Base-by-base conservation (phyloP, 176 grass and related monocot genomes). In the Zoysia japonica region DNA sequence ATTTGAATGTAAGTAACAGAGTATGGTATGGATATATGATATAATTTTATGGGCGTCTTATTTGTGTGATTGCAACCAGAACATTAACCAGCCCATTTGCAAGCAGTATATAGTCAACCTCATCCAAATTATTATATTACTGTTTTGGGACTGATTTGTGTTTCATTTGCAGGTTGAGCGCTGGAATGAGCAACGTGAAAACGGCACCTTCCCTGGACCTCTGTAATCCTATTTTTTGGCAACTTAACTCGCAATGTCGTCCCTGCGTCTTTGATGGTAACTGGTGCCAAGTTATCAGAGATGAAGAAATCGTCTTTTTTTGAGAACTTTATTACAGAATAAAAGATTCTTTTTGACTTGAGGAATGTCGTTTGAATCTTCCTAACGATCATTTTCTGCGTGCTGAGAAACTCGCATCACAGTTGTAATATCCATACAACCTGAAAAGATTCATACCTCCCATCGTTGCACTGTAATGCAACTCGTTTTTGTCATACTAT, bases 161-260 rank as follows among this genome's bases (percentile, higher is more conserved):
- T 67, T 68, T 80, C 54, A 37, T 87, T 42, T 75, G 59, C 81
- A 97, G 94, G 82, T 97, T 55, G 94, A 97, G 3, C 92, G 91
- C 66, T 97, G 94, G 94, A 92, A 97, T 6, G 94, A 97, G 83
- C 94, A 97, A 76, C 83, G 91, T 13, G 91, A 83, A 87, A 97
- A 97, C 3, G 94, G 94, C 43, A 92, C 94, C 54, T 97, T 97
- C 84, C 93, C 91, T 28, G 28, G 94, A 47, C 94, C 91, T 77
- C 73, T 90, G 63, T 93, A 91, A 68, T 54, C 11, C 44, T 11
- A 17, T 42, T 40, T 10, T 7, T 67, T 50, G 68, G 38, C 14
- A 28, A 55, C 42, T 28, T 61, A 66, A 8, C 41, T 72, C 15
- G 63, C 17, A 17, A 56, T 65, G 43, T 64, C 46, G 41, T 47